Percentiles rank a stretch among this genome's conserved stretches.
Conservation (phyloP, 805 yeast genomes). For the Lipomyces orientalis region DNA sequence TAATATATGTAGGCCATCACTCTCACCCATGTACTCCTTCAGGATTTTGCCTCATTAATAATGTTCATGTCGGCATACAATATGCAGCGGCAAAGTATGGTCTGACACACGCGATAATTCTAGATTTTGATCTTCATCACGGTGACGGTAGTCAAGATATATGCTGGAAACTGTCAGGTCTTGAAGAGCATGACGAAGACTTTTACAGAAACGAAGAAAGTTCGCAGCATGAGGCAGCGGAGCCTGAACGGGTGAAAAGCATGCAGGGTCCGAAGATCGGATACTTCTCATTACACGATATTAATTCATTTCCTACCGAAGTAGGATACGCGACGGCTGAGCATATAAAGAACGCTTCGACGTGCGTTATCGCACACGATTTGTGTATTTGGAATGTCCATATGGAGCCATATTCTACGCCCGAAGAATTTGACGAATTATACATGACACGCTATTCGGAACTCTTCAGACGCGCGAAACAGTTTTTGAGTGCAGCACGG, state of each 20-base stretch:
- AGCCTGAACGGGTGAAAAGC: background rate
- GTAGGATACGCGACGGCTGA: slow-evolving; percentile 74
- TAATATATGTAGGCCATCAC: slow-evolving; percentile 84
- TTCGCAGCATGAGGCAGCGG: background rate
- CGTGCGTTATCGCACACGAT: slow-evolving; percentile 78
- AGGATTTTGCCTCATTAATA: slow-evolving; percentile 81
- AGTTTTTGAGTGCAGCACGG: slow-evolving; percentile 53
- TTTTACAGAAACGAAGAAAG: slow-evolving; percentile 12
- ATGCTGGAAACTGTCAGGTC: slow-evolving; percentile 78
- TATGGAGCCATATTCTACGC: slow-evolving; percentile 65
- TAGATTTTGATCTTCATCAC: slow-evolving; percentile 85
- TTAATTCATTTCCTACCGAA: slow-evolving; percentile 86
- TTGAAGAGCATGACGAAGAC: slow-evolving; percentile 42
- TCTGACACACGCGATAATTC: slow-evolving; percentile 78
- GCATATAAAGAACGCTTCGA: slow-evolving; percentile 74
- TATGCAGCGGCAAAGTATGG: slow-evolving; percentile 68
- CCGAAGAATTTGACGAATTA: slow-evolving; percentile 66
- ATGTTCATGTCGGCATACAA: slow-evolving; percentile 80
- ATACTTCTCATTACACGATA: slow-evolving; percentile 82
- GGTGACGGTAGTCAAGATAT: slow-evolving; percentile 91
- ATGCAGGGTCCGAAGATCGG: slow-evolving; percentile 64
- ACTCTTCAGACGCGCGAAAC: slow-evolving; percentile 68
- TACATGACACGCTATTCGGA: slow-evolving; percentile 67
- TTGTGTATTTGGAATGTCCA: slow-evolving; percentile 85
- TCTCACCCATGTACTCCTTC: slow-evolving; percentile 83